Percentiles rank a stretch among this genome's conserved stretches.
Evolutionary conservation across 108 stramenopile genomes (phyloP).

Genomic region (Nitzschia palea): DNA sequence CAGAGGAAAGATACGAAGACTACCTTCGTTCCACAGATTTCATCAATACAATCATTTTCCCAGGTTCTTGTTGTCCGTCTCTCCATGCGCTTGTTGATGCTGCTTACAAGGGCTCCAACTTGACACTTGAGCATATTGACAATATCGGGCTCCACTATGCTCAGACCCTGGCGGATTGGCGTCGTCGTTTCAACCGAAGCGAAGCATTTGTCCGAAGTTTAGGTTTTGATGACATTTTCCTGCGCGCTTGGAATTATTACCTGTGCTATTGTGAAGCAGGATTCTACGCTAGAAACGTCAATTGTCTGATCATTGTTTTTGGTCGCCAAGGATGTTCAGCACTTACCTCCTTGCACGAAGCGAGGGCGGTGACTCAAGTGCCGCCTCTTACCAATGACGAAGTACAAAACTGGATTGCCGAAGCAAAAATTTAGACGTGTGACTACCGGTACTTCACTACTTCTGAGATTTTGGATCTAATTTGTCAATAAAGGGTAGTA

Average conservation of each 20-base stretch:
- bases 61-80: conserved; percentile 90
- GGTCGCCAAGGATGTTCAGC: conserved; percentile 65
- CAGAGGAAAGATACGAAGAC: conserved; percentile 90
- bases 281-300: conserved; percentile 77
- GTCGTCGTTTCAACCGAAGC: conserved; percentile 86
- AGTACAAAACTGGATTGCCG: conserved; percentile 49
- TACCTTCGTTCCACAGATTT: conserved; percentile 92
- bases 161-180: conserved; percentile 92
- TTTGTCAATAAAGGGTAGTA: too few relatives aligned
- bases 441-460: too few relatives aligned
- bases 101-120: conserved; percentile 68
- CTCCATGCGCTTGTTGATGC: conserved; percentile 88
- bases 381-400: conserved; percentile 51
- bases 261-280: conserved; percentile 96
- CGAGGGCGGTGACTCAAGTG: conserved; percentile 60
- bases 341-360: conserved; percentile 61
- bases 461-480: too few relatives aligned
- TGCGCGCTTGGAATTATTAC: conserved; percentile 97
- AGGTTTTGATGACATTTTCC: conserved; percentile 94
- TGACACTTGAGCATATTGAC: conserved; percentile 86
- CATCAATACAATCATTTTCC: conserved; percentile 97
- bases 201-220: conserved; percentile 58
- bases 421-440: too few relatives aligned
- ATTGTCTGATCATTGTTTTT: conserved; percentile 81
- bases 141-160: conserved; percentile 97